Conservation (phyloP, 768 basidiomycete species). For the Podaxis rugospora region DNA sequence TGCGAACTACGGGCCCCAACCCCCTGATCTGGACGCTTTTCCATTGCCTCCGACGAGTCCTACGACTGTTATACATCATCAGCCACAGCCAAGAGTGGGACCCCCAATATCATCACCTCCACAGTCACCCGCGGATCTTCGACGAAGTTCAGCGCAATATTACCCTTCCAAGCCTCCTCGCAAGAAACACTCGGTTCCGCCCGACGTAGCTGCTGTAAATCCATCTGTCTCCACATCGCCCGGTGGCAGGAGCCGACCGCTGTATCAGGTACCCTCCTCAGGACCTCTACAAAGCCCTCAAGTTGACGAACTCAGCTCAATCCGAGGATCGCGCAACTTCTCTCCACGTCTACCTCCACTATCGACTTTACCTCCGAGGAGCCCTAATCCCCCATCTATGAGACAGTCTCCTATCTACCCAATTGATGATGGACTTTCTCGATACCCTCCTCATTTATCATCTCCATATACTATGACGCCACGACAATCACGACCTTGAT, state of each 20-base stretch:
- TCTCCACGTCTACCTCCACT: neutral
- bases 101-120: neutral
- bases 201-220: neutral
- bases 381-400: neutral
- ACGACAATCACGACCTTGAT: slow-evolving; percentile 2
- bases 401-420: neutral
- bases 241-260: neutral
- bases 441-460: slow-evolving; percentile 4
- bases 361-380: neutral
- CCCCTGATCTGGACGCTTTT: neutral
- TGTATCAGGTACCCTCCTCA: neutral
- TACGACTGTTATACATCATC: neutral
- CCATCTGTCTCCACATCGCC: neutral
- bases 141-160: slow-evolving; percentile 5
- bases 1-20: neutral
- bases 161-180: neutral
- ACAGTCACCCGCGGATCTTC: neutral
- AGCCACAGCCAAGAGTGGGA: neutral
- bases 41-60: neutral
- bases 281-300: neutral
- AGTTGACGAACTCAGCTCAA: neutral
- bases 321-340: neutral
- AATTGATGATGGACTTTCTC: slow-evolving; percentile 4
- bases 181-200: neutral
- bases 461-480: neutral